Conservation (phyloP, 2,329 filamentous ascomycete genomes). For the Onygenales sp. region DNA sequence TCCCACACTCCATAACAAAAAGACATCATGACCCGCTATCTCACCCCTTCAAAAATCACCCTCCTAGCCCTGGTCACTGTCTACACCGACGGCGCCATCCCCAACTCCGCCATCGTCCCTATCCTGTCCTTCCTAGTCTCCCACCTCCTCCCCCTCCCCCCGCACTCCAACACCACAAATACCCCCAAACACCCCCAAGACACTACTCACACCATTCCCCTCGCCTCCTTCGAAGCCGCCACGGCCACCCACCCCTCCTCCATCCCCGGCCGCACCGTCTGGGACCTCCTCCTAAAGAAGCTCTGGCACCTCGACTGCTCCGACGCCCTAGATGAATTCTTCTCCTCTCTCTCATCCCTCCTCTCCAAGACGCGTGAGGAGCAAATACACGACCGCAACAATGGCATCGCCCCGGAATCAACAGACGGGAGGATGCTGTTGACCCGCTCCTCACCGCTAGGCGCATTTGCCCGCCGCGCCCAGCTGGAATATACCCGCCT, state of each 20-base stretch:
- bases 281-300: slow-evolving; percentile 72
- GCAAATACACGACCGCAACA: slow-evolving; percentile 45
- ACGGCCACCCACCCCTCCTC: slow-evolving; percentile 38
- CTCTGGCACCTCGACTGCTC: slow-evolving; percentile 79
- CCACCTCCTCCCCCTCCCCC: slow-evolving; percentile 46
- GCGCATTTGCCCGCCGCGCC: slow-evolving; percentile 66
- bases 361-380: slow-evolving; percentile 56
- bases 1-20: slow-evolving; percentile 2
- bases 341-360: slow-evolving; percentile 49
- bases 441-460: slow-evolving; percentile 67
- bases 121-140: slow-evolving; percentile 71
- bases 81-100: slow-evolving; percentile 64
- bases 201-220: slow-evolving; percentile 26
- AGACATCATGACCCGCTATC: slow-evolving; percentile 61
- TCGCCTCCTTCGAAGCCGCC: slow-evolving; percentile 39
- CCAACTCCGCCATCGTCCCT: slow-evolving; percentile 60
- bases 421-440: slow-evolving; percentile 48
- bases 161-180: slow-evolving; percentile 12
- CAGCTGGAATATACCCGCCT: slow-evolving; percentile 71
- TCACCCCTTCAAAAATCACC: slow-evolving; percentile 82
- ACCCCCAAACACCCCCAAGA: slow-evolving; percentile 13
- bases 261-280: slow-evolving; percentile 69
- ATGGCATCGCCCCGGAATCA: slow-evolving; percentile 37
- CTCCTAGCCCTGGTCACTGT: slow-evolving; percentile 72
- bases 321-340: slow-evolving; percentile 69